These are phyloP conservation scores for Rhizopogon vinicolor DNA, from an alignment of 768 basidiomycete genomes.

Conservation along the genomic window DNA sequence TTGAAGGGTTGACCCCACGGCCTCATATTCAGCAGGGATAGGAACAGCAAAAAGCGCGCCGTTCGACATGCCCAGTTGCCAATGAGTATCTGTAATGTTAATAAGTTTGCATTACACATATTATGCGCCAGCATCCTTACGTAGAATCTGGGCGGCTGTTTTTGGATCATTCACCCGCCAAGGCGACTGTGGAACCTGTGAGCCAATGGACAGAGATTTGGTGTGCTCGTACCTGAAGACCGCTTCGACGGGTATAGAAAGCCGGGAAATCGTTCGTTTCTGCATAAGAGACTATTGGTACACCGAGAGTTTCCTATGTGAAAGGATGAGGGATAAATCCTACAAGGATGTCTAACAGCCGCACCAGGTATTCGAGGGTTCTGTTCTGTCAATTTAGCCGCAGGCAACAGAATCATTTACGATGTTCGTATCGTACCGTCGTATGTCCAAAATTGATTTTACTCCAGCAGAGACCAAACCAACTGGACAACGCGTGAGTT, in stretches of 20 bases:
- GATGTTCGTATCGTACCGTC: constrained; percentile 39
- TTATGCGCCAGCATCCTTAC: constrained; percentile 36
- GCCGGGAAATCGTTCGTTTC: constrained; percentile 84
- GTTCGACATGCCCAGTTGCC: constrained; percentile 66
- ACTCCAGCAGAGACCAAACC: constrained; percentile 91
- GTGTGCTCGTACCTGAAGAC: constrained; percentile 54
- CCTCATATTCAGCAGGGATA: constrained; percentile 75
- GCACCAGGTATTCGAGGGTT: constrained; percentile 75
- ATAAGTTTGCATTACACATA: not conserved
- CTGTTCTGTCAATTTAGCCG: constrained; percentile 29
- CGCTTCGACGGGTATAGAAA: constrained; percentile 84
- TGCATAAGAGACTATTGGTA: constrained; percentile 82
- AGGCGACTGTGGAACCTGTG: constrained; percentile 50
- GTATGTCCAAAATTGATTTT: constrained; percentile 94
- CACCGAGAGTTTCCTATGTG: constrained; percentile 86
- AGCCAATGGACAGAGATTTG: not conserved
- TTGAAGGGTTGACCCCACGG: constrained; percentile 65
- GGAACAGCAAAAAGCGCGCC: constrained; percentile 86
- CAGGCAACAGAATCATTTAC: not conserved
- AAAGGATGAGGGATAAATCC: not conserved
- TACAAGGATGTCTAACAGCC: constrained; percentile 11
- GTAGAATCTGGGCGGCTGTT: constrained; percentile 69
- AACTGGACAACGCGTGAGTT: constrained; percentile 85
- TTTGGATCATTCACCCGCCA: constrained; percentile 65
- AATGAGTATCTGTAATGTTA: constrained; percentile 52